Conservation (phyloP, 75 land plant genomes). For the Pseudotsuga menziesii region DNA sequence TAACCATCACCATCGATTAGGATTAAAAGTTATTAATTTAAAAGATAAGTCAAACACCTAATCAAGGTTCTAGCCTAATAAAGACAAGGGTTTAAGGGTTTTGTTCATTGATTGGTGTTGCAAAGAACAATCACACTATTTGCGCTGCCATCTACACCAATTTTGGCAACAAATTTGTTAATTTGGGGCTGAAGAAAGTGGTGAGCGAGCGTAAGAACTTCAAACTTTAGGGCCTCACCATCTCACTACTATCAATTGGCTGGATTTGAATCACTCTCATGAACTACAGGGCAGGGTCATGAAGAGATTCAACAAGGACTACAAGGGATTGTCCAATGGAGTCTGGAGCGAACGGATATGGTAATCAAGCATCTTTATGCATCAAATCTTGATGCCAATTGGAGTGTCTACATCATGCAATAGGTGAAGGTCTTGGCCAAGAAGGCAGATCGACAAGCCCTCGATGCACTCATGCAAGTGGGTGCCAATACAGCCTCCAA, state of each 20-base stretch:
- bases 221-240: too few relatives aligned
- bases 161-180: not conserved
- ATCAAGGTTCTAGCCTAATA: too few relatives aligned
- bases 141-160: not conserved
- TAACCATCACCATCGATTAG: too few relatives aligned
- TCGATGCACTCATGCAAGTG: slow-evolving; percentile 55
- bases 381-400: slow-evolving; percentile 68
- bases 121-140: slow-evolving; percentile 53
- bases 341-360: slow-evolving; percentile 19
- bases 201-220: too few relatives aligned
- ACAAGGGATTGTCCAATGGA: too few relatives aligned
- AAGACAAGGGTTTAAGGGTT: too few relatives aligned
- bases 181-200: too few relatives aligned
- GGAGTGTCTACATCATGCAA: slow-evolving; percentile 88
- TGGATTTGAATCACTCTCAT: slow-evolving; percentile 11
- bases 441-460: slow-evolving; percentile 47
- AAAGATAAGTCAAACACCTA: too few relatives aligned
- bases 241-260: too few relatives aligned
- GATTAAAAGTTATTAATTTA: too few relatives aligned
- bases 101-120: slow-evolving; percentile 53
- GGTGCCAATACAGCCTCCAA: slow-evolving; percentile 33
- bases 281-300: slow-evolving; percentile 65
- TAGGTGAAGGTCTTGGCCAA: slow-evolving; percentile 74
- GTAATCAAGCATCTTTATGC: slow-evolving; percentile 65
- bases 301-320: slow-evolving; percentile 59